These are phyloP conservation scores for Macrophomina pseudophaseolina DNA, from an alignment of 2,329 filamentous ascomycete genomes.

Conservation along the genomic window DNA sequence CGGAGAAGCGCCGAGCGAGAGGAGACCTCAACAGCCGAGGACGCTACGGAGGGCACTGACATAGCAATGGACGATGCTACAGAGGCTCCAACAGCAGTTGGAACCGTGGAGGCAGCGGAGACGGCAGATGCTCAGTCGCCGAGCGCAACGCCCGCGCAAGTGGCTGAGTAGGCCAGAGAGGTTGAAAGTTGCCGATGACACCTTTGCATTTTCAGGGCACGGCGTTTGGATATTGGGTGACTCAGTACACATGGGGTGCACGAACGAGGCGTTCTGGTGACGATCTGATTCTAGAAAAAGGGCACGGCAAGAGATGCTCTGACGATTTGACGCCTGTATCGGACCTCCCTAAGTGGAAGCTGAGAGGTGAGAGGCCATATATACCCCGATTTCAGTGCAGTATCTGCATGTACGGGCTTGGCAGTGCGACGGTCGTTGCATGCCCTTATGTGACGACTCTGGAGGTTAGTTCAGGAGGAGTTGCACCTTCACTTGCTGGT, in stretches of 20 bases:
- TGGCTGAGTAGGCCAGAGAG: background rate
- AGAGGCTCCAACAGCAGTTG: background rate
- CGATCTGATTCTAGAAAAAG: background rate
- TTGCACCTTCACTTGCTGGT: too few species aligned
- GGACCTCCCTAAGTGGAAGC: too few species aligned
- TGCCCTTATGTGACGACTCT: too few species aligned
- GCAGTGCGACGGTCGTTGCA: too few species aligned
- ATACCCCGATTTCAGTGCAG: conserved; percentile 5
- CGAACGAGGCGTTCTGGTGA: conserved; percentile 4
- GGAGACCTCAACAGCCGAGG: background rate
- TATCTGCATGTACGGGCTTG: background rate
- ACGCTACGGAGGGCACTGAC: background rate
- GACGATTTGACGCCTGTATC: background rate
- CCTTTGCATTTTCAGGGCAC: background rate
- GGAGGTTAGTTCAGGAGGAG: too few species aligned
- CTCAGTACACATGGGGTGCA: background rate
- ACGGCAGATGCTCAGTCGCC: background rate
- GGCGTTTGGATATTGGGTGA: conserved; percentile 6
- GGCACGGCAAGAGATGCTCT: background rate
- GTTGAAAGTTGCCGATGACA: background rate
- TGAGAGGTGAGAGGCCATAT: background rate
- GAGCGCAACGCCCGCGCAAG: background rate
- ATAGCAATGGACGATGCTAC: background rate
- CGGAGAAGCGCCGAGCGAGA: conserved; percentile 7
- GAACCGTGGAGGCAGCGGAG: background rate